Evolutionary conservation across 495 filamentous ascomycete species (phyloP).

Genomic region (Neohortaea acidophila): DNA sequence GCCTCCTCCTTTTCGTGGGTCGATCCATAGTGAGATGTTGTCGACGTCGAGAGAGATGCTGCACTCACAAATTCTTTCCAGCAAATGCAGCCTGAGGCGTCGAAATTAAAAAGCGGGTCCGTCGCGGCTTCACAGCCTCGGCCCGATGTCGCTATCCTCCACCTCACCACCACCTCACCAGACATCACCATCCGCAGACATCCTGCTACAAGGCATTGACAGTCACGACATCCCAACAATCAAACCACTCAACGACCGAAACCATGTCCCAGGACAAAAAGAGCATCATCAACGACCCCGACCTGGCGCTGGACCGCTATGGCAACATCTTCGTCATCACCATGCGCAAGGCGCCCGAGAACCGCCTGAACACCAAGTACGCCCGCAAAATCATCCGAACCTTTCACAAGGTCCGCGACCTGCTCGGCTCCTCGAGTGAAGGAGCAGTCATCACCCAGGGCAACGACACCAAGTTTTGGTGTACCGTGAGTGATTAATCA

Average conservation of each 20-base stretch:
- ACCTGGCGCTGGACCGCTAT: constrained; percentile 22
- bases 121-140: too few species aligned
- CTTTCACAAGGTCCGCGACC: constrained; percentile 24
- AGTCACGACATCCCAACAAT: too few species aligned
- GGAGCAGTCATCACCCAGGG: constrained; percentile 35
- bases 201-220: too few species aligned
- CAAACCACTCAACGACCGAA: too few species aligned
- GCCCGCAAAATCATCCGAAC: constrained; percentile 36
- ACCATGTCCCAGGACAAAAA: too few species aligned
- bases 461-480: constrained; percentile 38
- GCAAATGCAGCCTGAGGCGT: too few species aligned
- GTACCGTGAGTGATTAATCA: constrained; percentile 23
- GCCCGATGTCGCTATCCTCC: too few species aligned
- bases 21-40: constrained; percentile 10
- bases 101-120: too few species aligned
- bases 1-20: constrained; percentile 6
- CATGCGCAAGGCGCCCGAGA: constrained; percentile 36
- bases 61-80: too few species aligned
- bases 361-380: constrained; percentile 32
- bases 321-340: constrained; percentile 35
- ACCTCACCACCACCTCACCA: too few species aligned
- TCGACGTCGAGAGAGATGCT: too few species aligned
- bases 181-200: too few species aligned
- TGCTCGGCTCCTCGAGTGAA: constrained; percentile 27
- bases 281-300: constrained; percentile 16